phyloP scores from a whole-genome alignment of 2,329 filamentous ascomycete genomes.

The Ophiobolus disseminans region DNA sequence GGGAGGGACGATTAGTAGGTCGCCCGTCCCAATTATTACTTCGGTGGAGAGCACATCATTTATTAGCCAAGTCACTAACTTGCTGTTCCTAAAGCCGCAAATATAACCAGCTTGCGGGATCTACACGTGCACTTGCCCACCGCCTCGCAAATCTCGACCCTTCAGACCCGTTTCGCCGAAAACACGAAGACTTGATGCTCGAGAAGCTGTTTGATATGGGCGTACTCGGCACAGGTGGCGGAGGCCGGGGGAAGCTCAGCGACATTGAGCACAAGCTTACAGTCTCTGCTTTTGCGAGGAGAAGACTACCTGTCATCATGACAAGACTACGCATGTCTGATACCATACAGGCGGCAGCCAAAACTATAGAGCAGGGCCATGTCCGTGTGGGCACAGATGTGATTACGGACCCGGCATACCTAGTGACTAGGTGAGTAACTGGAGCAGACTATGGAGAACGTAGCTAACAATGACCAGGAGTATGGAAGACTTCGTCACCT shows the following conservation, averaged over 20 bases:
- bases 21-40: no score
- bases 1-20: constrained; percentile 85
- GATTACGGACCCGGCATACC: constrained; percentile 85
- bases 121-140: constrained; percentile 89
- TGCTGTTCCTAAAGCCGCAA: no score
- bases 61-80: no score
- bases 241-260: constrained; percentile 66
- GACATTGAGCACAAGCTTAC: constrained; percentile 86
- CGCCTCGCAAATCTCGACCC: constrained; percentile 81
- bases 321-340: constrained; percentile 90
- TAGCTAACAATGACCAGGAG: constrained; percentile 56
- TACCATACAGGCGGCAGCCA: constrained; percentile 78
- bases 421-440: constrained; percentile 70
- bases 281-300: constrained; percentile 84
- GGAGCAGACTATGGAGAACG: not conserved
- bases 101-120: constrained; percentile 59
- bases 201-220: constrained; percentile 95
- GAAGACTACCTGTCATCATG: constrained; percentile 89
- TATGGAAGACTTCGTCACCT: constrained; percentile 96
- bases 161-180: constrained; percentile 76
- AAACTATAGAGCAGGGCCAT: constrained; percentile 93
- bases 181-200: constrained; percentile 85
- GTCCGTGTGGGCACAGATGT: constrained; percentile 90
- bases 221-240: constrained; percentile 74
- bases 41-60: no score